These are phyloP conservation scores for Crucihimalaya himalaica DNA, from an alignment of 345 rosid species.

Conservation along the genomic window DNA sequence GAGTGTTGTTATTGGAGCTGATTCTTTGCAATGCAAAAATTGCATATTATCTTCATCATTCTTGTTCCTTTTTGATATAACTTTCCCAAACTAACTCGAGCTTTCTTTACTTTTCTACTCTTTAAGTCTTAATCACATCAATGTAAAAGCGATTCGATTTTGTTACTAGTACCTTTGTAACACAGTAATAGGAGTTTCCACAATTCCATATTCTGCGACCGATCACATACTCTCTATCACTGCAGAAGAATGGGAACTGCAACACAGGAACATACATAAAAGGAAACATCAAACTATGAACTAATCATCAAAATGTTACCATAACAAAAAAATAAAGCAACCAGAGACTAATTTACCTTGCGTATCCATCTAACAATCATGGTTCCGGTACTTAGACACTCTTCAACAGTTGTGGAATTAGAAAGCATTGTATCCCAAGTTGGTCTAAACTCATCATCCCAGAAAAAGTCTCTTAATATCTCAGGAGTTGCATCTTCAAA, in stretches of 20 bases:
- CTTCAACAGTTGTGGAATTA: conserved; percentile 50
- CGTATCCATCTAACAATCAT: conserved; percentile 87
- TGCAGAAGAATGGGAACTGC: conserved; percentile 85
- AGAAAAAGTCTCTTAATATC: conserved; percentile 72
- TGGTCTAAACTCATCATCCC: conserved; percentile 78
- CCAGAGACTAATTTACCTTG: conserved; percentile 46
- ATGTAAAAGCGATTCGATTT: neutral
- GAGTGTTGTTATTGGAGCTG: neutral
- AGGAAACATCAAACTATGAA: neutral
- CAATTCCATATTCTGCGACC: conserved; percentile 81
- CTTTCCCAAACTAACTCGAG: neutral
- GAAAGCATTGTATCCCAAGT: conserved; percentile 89
- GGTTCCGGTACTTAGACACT: conserved; percentile 63
- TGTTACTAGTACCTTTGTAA: conserved; percentile 56
- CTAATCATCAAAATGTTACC: neutral
- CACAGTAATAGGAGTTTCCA: conserved; percentile 62
- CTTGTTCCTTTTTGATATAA: neutral
- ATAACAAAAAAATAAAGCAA: neutral
- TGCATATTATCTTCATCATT: neutral
- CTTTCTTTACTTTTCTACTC: neutral
- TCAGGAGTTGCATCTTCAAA: conserved; percentile 73
- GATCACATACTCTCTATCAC: conserved; percentile 82
- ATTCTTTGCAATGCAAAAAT: neutral
- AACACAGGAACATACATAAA: conserved; percentile 16
- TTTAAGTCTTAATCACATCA: neutral